Evolutionary conservation across 1,284 basidiomycete species (phyloP).

Genomic region (Cryptococcus wingfieldii): DNA sequence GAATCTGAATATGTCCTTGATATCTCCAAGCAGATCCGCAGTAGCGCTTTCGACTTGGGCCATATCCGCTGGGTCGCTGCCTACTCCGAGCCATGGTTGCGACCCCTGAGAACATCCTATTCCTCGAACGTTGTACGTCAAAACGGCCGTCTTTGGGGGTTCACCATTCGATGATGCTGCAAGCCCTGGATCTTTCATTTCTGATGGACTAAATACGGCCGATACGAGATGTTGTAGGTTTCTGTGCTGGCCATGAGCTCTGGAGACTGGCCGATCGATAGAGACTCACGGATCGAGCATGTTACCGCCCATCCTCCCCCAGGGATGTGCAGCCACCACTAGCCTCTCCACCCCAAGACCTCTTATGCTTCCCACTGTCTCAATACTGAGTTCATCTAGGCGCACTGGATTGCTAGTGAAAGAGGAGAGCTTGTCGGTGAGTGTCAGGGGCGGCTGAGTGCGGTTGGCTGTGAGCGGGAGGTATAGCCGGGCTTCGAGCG

Average conservation of each 20-base stretch:
- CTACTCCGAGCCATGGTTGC: constrained; percentile 25
- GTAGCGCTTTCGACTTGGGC: constrained; percentile 28
- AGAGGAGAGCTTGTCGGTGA: not conserved
- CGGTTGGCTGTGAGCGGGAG: constrained; percentile 13
- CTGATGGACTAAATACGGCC: constrained; percentile 10
- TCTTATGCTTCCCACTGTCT: not conserved
- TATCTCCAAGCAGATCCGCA: constrained; percentile 14
- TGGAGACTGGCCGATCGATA: not conserved
- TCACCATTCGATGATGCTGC: not conserved
- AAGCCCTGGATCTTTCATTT: not conserved
- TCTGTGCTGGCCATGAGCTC: not conserved
- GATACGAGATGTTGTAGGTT: constrained; percentile 16
- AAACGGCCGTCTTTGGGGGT: constrained; percentile 18
- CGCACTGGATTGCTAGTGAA: constrained; percentile 5
- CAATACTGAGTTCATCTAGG: constrained; percentile 5
- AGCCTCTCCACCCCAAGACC: constrained; percentile 16
- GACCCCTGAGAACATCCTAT: constrained; percentile 31
- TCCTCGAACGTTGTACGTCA: constrained; percentile 40
- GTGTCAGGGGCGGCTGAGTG: not conserved
- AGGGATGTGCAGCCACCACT: constrained; percentile 41
- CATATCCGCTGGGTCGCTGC: constrained; percentile 29
- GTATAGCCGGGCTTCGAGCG: constrained; percentile 37
- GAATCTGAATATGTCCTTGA: constrained; percentile 18
- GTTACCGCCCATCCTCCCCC: constrained; percentile 39
- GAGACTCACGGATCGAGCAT: constrained; percentile 40